Conservation (phyloP, 2,329 filamentous ascomycete species). For the Aspergillus jensenii region DNA sequence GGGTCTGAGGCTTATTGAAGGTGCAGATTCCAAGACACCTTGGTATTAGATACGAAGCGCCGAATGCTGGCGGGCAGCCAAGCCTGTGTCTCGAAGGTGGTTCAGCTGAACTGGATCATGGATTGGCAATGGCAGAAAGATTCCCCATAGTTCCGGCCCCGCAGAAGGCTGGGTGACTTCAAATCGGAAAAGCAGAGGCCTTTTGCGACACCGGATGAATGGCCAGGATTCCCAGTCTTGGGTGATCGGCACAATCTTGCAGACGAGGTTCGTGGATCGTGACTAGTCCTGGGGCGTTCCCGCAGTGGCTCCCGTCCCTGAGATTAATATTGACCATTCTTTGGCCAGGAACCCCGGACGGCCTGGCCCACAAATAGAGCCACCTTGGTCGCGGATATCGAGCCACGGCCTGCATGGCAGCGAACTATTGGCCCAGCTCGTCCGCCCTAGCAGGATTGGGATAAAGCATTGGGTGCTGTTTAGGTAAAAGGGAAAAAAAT, state of each 20-base stretch:
- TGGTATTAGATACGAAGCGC: not conserved
- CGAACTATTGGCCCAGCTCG: not conserved
- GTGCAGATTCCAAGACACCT: not conserved
- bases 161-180: not conserved
- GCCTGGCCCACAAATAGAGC: not conserved
- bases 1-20: constrained; percentile 2
- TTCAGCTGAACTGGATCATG: not conserved
- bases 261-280: not conserved
- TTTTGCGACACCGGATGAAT: not conserved
- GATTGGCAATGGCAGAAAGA: not conserved
- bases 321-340: constrained; percentile 4
- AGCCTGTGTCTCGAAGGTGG: not conserved
- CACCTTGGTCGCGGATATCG: not conserved
- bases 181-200: not conserved
- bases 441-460: not conserved
- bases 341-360: constrained; percentile 7
- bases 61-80: not conserved
- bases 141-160: not conserved
- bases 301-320: constrained; percentile 5
- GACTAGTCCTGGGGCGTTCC: not conserved
- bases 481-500: not conserved
- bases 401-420: constrained; percentile 1
- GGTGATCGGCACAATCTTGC: constrained; percentile 8
- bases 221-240: not conserved
- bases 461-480: not conserved